Conservation (phyloP, 371 early-diverging fungal species). For the Coemansia sp. region DNA sequence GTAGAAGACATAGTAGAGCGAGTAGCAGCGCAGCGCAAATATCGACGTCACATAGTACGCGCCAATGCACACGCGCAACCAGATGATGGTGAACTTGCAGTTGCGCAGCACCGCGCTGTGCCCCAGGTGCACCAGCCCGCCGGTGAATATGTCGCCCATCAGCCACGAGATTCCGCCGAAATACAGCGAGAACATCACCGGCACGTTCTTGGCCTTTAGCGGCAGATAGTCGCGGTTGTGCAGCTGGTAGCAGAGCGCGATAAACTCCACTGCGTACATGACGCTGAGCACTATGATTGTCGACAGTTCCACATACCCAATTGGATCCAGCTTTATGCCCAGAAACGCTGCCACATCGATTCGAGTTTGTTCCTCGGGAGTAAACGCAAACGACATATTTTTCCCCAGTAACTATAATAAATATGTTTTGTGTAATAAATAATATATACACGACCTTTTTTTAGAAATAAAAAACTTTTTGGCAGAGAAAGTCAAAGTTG, state of each 20-base stretch:
- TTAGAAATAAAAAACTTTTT: background rate
- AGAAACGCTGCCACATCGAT: slow-evolving; percentile 26
- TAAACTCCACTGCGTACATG: slow-evolving; percentile 31
- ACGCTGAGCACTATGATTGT: slow-evolving; percentile 29
- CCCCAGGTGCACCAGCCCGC: slow-evolving; percentile 29
- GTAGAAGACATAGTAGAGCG: slow-evolving; percentile 34
- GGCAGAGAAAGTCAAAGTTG: no score
- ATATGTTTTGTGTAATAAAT: no score
- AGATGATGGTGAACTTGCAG: slow-evolving; percentile 28
- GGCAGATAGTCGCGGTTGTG: slow-evolving; percentile 43
- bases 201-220: slow-evolving; percentile 40
- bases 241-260: slow-evolving; percentile 36
- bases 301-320: slow-evolving; percentile 38
- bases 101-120: slow-evolving; percentile 15
- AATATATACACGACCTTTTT: background rate
- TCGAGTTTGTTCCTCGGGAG: slow-evolving; percentile 21
- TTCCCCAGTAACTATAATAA: no score
- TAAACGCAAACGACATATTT: slow-evolving; percentile 30
- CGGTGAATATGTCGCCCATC: slow-evolving; percentile 37
- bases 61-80: slow-evolving; percentile 27
- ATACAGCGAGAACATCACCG: slow-evolving; percentile 35
- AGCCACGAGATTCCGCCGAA: slow-evolving; percentile 26
- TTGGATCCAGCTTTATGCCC: slow-evolving; percentile 30
- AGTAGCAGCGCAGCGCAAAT: slow-evolving; percentile 31
- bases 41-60: slow-evolving; percentile 21